Conservation (phyloP, 352 stramenopile genomes). For the Aphanomyces euteiches region DNA sequence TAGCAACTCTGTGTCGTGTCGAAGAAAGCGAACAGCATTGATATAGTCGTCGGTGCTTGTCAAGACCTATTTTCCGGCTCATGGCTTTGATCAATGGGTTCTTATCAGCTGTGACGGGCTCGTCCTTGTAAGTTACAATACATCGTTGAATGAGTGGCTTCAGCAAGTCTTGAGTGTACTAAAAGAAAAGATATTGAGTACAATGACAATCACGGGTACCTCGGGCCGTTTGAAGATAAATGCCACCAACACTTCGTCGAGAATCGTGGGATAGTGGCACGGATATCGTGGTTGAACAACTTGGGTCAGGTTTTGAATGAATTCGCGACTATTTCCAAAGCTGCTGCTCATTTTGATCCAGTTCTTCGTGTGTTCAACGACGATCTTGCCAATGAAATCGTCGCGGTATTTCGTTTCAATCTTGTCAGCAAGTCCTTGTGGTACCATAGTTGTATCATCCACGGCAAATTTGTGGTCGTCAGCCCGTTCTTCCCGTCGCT, state of each 20-base stretch:
- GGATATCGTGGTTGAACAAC: constrained; percentile 79
- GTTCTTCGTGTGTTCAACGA: constrained; percentile 63
- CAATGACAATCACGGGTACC: constrained; percentile 14
- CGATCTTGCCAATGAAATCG: constrained; percentile 46
- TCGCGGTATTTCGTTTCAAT: constrained; percentile 62
- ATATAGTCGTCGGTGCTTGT: not conserved
- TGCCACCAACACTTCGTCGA: constrained; percentile 70
- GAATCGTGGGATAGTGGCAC: constrained; percentile 70
- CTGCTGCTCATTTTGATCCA: constrained; percentile 56
- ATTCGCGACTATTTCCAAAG: constrained; percentile 51
- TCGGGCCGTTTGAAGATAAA: constrained; percentile 80
- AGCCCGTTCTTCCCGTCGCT: constrained; percentile 25
- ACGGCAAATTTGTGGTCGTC: constrained; percentile 24
- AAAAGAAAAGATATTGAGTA: not conserved
- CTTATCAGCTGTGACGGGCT: constrained; percentile 53
- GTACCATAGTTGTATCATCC: constrained; percentile 56
- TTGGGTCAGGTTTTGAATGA: constrained; percentile 63
- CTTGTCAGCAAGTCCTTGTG: constrained; percentile 77
- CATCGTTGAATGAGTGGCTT: constrained; percentile 61
- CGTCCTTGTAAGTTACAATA: constrained; percentile 49
- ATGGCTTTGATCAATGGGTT: constrained; percentile 71
- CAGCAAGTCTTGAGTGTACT: constrained; percentile 49
- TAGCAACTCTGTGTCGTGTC: constrained; percentile 59
- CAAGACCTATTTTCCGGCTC: constrained; percentile 39
- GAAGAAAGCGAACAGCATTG: constrained; percentile 30